Base-by-base conservation (phyloP, 768 basidiomycete genomes). In the Xerocomus brunneocitrinus region DNA sequence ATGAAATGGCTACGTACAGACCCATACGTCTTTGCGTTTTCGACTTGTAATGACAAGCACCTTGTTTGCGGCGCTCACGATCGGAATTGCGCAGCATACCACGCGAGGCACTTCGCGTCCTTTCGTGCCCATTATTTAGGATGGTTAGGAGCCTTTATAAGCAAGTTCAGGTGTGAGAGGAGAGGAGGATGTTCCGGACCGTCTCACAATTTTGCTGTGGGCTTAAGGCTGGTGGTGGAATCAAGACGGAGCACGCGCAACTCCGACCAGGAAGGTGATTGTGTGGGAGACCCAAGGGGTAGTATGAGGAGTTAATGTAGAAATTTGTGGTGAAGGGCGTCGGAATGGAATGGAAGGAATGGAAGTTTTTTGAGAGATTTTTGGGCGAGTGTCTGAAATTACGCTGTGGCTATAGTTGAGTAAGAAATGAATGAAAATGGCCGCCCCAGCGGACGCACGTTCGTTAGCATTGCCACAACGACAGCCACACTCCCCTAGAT, bases 21-120 rank as follows among this genome's bases (percentile, higher is more conserved):
- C 88, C 91, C 91, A 93, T 53, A 76, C 68, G 64, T 89, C 79
- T 67, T 84, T 82, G 54, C 87, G 79, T 67, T 91, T 93, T 55
- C 91, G 81, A 69, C 88, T 90, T 24, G 91, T 91, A 61, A 93
- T 79, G 58, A 93, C 80, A 56, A 93, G 82, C 52, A 93, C 80
- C 69, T 91, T 89, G 68, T 82, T 83, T 6, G 83, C 81, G 27
- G 84, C 73, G 58, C 84, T 79, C 43, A 82, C 75, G 60, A 93
- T 89, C 50, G 91, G 91, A 53, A 93, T 93, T 47, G 91, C 91
- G 67, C 91, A 92, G 72, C 91, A 93, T 61, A 93, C 91, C 70
- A 93, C 79, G 67, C 91, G 87, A 50, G 91, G 91, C 47, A 81
- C 80, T 51, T 85, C 72, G 60, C 90, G 83, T 64, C 88, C 89